Base-by-base conservation (phyloP, 305 asterid genomes). In the Fraxinus floribunda region DNA sequence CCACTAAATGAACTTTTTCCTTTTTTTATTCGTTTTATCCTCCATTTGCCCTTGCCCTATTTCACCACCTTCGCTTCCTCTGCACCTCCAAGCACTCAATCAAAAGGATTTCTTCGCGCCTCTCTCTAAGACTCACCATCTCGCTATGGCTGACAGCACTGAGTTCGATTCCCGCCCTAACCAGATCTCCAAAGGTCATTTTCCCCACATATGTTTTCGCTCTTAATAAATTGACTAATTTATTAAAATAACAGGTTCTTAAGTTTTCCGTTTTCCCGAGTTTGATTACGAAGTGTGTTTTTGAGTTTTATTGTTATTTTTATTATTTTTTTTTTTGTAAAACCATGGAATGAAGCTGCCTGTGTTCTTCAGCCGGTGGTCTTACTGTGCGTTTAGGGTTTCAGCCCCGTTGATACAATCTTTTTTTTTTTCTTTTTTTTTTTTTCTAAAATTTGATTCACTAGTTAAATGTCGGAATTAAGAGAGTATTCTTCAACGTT, bases 161-260 rank as follows among this genome's bases (percentile, higher is more conserved):
- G 86, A 80, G 35, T 72, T 89, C 84, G 92, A 87, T 84, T 90
- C 94, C 75, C 93, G 88, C 85, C 84, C 87, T 68, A 70, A 66
- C 78, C 91, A 86, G 92, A 88, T 88, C 91, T 77, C 89, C 70
- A 84, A 87, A 90, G 97, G 97, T 91, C 79, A 73, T 8, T 36
- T 73, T 11, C 62, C 3, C 46, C 75, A 76, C 35, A 5, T 15
- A 46, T 13, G 13, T 60, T 22, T 49, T 20, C 76, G 76, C 55
- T n/a, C 41, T 24, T 76, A 13, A 0, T 18, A 68, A 73, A 24
- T 52, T 13, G 78, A 8, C n/a, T 22, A 15, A 13, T n/a, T 52
- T 7, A 26, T 44, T 74, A 3, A 1, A 29, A 75, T 30, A 75
- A n/a, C 4, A 1, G 9, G 6, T 68, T 72, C 72, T 62, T 1